Conservation (phyloP, 306 rosid genomes). For the Trifolium fragiferum region DNA sequence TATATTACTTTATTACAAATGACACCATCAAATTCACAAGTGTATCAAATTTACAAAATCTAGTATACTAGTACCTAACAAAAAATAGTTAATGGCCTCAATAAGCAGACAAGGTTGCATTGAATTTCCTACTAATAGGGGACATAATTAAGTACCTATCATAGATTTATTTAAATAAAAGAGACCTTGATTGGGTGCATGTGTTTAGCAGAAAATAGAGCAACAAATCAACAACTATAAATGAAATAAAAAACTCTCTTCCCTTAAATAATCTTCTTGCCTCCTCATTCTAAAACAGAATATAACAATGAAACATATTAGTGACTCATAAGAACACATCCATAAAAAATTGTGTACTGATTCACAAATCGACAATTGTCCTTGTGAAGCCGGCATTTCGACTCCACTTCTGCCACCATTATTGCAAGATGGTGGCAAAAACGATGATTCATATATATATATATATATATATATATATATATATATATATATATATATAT, state of each 20-base stretch:
- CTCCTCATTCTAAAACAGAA: neutral
- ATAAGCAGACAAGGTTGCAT: neutral
- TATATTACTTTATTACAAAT: neutral
- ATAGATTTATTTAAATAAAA: neutral
- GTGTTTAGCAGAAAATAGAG: neutral
- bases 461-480: no score
- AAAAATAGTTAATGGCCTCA: neutral
- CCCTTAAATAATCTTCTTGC: neutral
- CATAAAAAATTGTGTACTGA: neutral
- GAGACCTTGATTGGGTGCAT: no score
- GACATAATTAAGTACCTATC: neutral
- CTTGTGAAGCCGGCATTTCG: neutral
- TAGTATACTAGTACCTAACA: neutral
- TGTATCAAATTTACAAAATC: neutral
- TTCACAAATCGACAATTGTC: neutral
- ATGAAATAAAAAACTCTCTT: neutral
- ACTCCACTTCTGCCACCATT: neutral
- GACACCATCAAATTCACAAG: conserved; percentile 6
- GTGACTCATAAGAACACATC: neutral
- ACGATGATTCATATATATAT: no score
- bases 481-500: no score
- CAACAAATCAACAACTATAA: neutral
- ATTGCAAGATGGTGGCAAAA: neutral
- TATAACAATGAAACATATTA: neutral
- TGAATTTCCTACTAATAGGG: neutral